A percentile compares a stretch with the other conserved stretches of the same genome.
phyloP scores from a whole-genome alignment of 2,329 filamentous ascomycete genomes.

The Periconia macrospinosa region DNA sequence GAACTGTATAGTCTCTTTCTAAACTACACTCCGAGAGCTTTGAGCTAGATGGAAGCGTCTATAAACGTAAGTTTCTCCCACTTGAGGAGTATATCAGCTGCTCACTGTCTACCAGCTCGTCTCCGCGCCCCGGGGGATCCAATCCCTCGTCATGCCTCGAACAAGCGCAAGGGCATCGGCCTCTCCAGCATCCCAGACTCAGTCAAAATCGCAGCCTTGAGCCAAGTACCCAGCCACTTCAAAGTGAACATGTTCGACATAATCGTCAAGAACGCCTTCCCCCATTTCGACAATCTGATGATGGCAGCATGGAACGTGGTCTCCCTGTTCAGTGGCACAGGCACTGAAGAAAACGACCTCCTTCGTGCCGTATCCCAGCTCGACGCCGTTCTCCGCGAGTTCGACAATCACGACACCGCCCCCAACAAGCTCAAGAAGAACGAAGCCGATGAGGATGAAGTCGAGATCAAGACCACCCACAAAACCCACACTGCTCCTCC shows the following conservation, averaged over 20 bases:
- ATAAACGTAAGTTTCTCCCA: slow-evolving; percentile 7
- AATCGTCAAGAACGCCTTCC: slow-evolving; percentile 27
- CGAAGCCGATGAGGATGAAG: background rate
- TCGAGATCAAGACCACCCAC: background rate
- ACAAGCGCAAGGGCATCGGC: slow-evolving; percentile 26
- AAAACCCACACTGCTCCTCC: background rate
- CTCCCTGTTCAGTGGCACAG: slow-evolving; percentile 26
- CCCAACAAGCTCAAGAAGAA: slow-evolving; percentile 2
- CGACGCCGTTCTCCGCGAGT: slow-evolving; percentile 28
- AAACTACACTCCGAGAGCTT: slow-evolving; percentile 12
- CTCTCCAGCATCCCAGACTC: slow-evolving; percentile 24
- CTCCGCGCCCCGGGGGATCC: slow-evolving; percentile 7
- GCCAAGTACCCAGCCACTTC: slow-evolving; percentile 21
- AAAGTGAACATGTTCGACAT: slow-evolving; percentile 33
- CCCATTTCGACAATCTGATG: slow-evolving; percentile 34
- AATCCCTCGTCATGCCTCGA: slow-evolving; percentile 23
- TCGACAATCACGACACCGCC: slow-evolving; percentile 12
- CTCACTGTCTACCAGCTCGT: background rate
- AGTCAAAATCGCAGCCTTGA: slow-evolving; percentile 24
- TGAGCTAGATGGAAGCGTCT: slow-evolving; percentile 1
- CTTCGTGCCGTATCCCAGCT: slow-evolving; percentile 27
- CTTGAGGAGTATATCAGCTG: background rate
- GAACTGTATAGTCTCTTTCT: slow-evolving; percentile 13
- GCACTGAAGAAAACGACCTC: slow-evolving; percentile 29
- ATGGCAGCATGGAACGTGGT: slow-evolving; percentile 36